A percentile compares a stretch with the other conserved stretches of the same genome.
phyloP scores from a whole-genome alignment of 306 rosid species.

The Quercus cerris region DNA sequence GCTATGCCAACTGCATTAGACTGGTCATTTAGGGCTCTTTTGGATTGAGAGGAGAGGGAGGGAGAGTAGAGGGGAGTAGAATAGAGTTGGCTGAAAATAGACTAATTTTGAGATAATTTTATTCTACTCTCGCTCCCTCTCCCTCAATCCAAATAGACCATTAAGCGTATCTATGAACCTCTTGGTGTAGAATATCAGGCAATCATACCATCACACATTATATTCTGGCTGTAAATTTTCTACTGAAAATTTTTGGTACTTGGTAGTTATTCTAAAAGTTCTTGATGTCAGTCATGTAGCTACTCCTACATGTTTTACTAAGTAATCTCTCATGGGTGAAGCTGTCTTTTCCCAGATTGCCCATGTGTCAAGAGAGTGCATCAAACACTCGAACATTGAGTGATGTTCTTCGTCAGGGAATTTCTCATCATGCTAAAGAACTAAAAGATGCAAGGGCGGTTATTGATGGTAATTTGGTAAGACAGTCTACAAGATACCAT shows the following conservation, averaged over 20 bases:
- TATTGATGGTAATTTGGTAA: slow-evolving; percentile 84
- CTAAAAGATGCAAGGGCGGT: slow-evolving; percentile 59
- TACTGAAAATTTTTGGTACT: background rate
- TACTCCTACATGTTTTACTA: background rate
- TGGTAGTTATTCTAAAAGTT: background rate
- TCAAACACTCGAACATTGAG: slow-evolving; percentile 55
- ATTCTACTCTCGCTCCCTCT: too few species aligned
- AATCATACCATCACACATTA: background rate
- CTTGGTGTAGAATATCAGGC: background rate
- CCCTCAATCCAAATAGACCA: too few species aligned
- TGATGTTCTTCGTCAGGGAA: slow-evolving; percentile 59
- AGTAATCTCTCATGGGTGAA: slow-evolving; percentile 11
- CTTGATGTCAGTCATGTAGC: background rate
- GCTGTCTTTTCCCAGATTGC: slow-evolving; percentile 53
- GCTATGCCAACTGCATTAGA: background rate
- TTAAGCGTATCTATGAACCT: background rate
- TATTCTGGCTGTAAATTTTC: background rate
- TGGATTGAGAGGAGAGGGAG: too few species aligned
- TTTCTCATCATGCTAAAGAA: slow-evolving; percentile 67
- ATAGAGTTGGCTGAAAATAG: too few species aligned
- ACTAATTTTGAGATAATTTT: too few species aligned
- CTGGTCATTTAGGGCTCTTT: background rate
- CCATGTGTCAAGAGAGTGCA: slow-evolving; percentile 47
- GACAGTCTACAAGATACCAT: background rate
- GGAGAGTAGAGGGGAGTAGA: too few species aligned